Conservation (phyloP, 345 rosid genomes). For the Mercurialis annua region DNA sequence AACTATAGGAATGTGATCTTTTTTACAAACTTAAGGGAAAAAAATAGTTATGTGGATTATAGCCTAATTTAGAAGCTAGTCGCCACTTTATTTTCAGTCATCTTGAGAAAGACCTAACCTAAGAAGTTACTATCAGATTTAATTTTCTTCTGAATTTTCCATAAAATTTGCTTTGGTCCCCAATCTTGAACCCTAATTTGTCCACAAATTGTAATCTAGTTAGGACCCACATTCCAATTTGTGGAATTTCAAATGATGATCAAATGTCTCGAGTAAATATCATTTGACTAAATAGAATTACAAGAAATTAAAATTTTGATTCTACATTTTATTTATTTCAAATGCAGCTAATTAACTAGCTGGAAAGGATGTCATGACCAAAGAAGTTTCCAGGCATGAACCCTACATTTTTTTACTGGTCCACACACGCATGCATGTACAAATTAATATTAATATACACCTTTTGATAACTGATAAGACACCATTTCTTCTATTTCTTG, state of each 20-base stretch:
- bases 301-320: too few species aligned
- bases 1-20: too few species aligned
- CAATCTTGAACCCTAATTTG: constrained; percentile 26
- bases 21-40: too few species aligned
- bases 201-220: not conserved
- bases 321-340: too few species aligned
- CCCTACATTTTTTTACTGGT: not conserved
- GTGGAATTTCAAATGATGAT: not conserved
- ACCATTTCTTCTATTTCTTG: too few species aligned
- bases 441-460: too few species aligned
- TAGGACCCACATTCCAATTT: not conserved
- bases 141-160: not conserved
- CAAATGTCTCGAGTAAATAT: not conserved
- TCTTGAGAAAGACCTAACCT: not conserved
- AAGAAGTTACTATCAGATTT: not conserved
- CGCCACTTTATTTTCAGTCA: not conserved
- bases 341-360: too few species aligned
- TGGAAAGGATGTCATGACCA: not conserved
- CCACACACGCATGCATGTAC: too few species aligned
- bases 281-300: too few species aligned
- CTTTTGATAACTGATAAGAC: too few species aligned
- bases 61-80: not conserved
- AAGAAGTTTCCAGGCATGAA: constrained; percentile 8
- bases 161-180: constrained; percentile 4
- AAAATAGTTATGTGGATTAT: not conserved